Percentiles rank a stretch among this genome's conserved stretches.
Conservation (phyloP, 2,329 filamentous ascomycete species). For the Aspergillus proliferans region DNA sequence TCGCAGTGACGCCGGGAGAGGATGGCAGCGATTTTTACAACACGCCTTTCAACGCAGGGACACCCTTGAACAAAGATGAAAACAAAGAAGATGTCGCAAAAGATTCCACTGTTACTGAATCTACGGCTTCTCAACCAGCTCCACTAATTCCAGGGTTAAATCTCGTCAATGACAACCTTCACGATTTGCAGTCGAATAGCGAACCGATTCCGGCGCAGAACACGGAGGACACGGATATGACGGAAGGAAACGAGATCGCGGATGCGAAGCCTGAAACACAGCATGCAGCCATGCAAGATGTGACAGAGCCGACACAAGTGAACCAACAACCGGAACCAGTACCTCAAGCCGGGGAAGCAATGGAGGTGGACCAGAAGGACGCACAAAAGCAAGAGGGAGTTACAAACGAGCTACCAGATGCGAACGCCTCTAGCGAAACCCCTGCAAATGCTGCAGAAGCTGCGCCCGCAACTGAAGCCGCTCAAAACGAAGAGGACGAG, state of each 20-base stretch:
- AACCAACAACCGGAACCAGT: slow-evolving; percentile 3
- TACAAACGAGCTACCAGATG: slow-evolving; percentile 2
- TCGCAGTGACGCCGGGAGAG: slow-evolving; percentile 26
- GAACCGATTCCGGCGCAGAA: slow-evolving; percentile 2
- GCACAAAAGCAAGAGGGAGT: slow-evolving; percentile 5
- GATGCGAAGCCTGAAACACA: background rate
- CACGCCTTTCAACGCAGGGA: slow-evolving; percentile 27
- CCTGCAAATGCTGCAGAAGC: slow-evolving; percentile 3
- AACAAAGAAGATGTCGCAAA: slow-evolving; percentile 3
- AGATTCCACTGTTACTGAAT: slow-evolving; percentile 7
- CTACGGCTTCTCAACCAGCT: slow-evolving; percentile 12
- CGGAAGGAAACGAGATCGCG: background rate
- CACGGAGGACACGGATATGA: background rate
- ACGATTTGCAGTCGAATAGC: slow-evolving; percentile 7
- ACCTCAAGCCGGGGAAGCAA: slow-evolving; percentile 13
- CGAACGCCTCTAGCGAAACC: background rate
- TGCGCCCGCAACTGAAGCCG: slow-evolving; percentile 5
- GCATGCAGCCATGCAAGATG: background rate
- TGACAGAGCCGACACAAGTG: slow-evolving; percentile 1
- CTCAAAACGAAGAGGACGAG: slow-evolving; percentile 31
- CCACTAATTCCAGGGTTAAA: slow-evolving; percentile 32
- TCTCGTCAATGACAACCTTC: slow-evolving; percentile 22
- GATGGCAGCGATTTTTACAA: slow-evolving; percentile 40
- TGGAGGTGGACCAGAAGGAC: slow-evolving; percentile 22
- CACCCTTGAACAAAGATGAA: slow-evolving; percentile 15